phyloP scores from a whole-genome alignment of 2,329 filamentous ascomycete species.

The Ophiostoma ulmi region DNA sequence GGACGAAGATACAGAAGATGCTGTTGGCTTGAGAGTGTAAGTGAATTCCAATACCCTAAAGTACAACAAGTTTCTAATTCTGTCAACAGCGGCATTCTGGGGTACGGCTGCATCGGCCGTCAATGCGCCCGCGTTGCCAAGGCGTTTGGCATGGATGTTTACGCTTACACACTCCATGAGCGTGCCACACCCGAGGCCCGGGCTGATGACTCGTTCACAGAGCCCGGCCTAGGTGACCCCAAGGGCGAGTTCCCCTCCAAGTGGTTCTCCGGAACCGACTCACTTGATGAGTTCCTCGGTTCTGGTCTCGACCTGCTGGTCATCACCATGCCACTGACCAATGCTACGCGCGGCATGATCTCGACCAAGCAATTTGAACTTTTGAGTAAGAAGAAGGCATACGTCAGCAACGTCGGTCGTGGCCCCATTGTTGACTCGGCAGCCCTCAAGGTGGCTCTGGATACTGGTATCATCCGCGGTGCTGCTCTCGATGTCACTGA shows the following conservation, averaged over 20 bases:
- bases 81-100: constrained; percentile 32
- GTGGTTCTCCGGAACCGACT: constrained; percentile 40
- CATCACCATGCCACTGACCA: constrained; percentile 40
- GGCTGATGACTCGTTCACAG: constrained; percentile 55
- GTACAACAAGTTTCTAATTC: background rate
- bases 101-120: constrained; percentile 43
- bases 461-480: constrained; percentile 26
- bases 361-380: constrained; percentile 34
- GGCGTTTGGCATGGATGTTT: constrained; percentile 60
- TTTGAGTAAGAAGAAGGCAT: constrained; percentile 38
- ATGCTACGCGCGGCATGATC: constrained; percentile 39
- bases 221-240: constrained; percentile 53
- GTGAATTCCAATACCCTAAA: background rate
- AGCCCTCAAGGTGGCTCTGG: constrained; percentile 49
- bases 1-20: constrained; percentile 11
- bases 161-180: constrained; percentile 59
- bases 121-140: constrained; percentile 45
- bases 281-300: constrained; percentile 39
- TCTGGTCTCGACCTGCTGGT: constrained; percentile 41
- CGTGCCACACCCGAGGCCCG: constrained; percentile 51
- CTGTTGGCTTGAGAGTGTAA: constrained; percentile 28
- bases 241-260: constrained; percentile 37
- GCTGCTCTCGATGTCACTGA: constrained; percentile 16
- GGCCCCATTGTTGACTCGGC: constrained; percentile 28
- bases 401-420: constrained; percentile 58